phyloP scores from a whole-genome alignment of 139 green algal genomes.

The Tetradesmus obliquus region DNA sequence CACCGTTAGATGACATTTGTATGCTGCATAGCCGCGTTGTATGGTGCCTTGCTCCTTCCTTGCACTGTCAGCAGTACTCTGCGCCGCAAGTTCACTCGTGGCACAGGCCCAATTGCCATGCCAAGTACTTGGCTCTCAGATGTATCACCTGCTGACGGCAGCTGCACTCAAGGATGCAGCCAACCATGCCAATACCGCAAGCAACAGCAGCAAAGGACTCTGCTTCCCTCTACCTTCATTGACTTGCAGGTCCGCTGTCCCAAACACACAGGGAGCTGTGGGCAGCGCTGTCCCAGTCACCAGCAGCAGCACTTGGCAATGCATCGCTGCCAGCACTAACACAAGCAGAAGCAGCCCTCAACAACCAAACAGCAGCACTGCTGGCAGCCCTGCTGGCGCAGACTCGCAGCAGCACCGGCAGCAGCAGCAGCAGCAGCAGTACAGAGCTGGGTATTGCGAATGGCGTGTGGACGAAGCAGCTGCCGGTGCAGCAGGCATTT shows the following conservation, averaged over 20 bases:
- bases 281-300: neutral
- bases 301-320: neutral
- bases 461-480: neutral
- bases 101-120: no score
- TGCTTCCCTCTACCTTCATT: no score
- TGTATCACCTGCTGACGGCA: no score
- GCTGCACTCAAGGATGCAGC: no score
- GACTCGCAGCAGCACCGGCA: neutral
- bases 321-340: neutral
- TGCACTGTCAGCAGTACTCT: no score
- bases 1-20: no score
- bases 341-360: neutral
- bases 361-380: conserved; percentile 8
- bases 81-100: no score
- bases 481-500: neutral
- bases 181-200: no score
- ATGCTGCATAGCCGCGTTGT: no score
- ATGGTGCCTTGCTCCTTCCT: no score
- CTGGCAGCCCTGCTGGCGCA: conserved; percentile 6
- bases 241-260: neutral
- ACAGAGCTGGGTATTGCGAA: neutral
- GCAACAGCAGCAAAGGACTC: no score
- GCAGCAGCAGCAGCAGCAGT: neutral
- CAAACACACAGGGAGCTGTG: conserved; percentile 13
- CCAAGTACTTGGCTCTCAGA: no score